Percentiles rank a stretch among this genome's conserved stretches.
phyloP scores from a whole-genome alignment of 345 rosid genomes.

The Linum tenue region DNA sequence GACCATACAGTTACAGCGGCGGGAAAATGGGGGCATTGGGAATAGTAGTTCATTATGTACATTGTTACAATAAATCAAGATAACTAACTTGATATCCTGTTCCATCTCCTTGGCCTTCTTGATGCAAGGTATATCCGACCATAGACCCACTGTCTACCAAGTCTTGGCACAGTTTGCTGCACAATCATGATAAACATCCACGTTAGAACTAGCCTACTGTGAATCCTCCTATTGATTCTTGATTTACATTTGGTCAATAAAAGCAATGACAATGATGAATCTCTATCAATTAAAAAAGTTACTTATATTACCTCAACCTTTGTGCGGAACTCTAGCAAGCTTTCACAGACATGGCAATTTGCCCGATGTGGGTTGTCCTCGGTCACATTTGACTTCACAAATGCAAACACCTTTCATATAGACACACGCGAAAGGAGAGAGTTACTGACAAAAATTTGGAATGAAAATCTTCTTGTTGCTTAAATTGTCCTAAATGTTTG shows the following conservation, averaged over 20 bases:
- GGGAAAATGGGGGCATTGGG: background rate
- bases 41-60: constrained; percentile 26
- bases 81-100: constrained; percentile 11
- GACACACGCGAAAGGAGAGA: constrained; percentile 9
- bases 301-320: constrained; percentile 53
- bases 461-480: background rate
- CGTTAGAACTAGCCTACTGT: background rate
- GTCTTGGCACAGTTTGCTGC: constrained; percentile 51
- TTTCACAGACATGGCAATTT: constrained; percentile 86
- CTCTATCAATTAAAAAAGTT: background rate
- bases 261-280: background rate
- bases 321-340: constrained; percentile 75
- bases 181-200: constrained; percentile 5
- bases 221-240: no score
- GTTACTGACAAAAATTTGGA: background rate
- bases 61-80: background rate
- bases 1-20: background rate
- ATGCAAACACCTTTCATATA: constrained; percentile 65
- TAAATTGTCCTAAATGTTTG: background rate
- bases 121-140: constrained; percentile 86
- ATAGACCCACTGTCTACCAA: constrained; percentile 75
- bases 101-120: constrained; percentile 39
- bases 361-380: constrained; percentile 60
- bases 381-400: constrained; percentile 61
- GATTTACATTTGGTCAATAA: no score